Conservation (phyloP, 768 basidiomycete species). For the Leccinum olivaceopallidum region DNA sequence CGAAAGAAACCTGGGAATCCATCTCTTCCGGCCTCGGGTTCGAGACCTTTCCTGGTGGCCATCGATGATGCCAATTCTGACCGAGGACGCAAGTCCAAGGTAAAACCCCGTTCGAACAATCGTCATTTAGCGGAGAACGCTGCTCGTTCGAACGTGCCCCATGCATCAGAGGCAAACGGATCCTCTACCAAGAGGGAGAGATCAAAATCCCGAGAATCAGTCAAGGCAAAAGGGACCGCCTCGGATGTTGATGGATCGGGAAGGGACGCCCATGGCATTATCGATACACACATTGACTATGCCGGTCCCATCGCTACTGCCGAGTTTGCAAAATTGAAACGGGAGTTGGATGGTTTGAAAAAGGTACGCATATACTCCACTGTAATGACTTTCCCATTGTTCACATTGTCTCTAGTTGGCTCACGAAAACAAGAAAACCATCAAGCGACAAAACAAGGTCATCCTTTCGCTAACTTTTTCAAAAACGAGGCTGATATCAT, state of each 20-base stretch:
- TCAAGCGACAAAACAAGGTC: slow-evolving; percentile 61
- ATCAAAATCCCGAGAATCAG: slow-evolving; percentile 39
- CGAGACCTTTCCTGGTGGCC: slow-evolving; percentile 28
- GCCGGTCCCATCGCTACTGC: slow-evolving; percentile 42
- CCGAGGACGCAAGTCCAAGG: slow-evolving; percentile 34
- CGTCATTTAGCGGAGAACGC: slow-evolving; percentile 25
- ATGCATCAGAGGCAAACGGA: slow-evolving; percentile 6
- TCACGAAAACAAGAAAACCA: slow-evolving; percentile 47
- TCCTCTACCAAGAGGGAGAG: slow-evolving; percentile 29
- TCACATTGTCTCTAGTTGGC: slow-evolving; percentile 31
- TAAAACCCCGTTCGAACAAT: slow-evolving; percentile 27
- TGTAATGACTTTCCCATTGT: neutral
- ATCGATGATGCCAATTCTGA: slow-evolving; percentile 24
- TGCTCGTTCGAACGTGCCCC: slow-evolving; percentile 11
- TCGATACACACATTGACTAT: slow-evolving; percentile 22
- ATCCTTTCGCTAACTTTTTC: neutral
- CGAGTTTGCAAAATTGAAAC: slow-evolving; percentile 55
- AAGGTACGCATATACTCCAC: slow-evolving; percentile 32
- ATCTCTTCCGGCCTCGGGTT: slow-evolving; percentile 15
- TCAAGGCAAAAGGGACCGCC: slow-evolving; percentile 22
- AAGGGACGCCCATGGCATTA: slow-evolving; percentile 19
- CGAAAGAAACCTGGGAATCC: slow-evolving; percentile 31
- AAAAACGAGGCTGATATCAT: slow-evolving; percentile 4
- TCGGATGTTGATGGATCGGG: slow-evolving; percentile 33
- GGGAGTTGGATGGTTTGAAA: slow-evolving; percentile 58